These are phyloP conservation scores for Stenogyne calaminthoides DNA, from an alignment of 305 asterid genomes.

Conservation along the genomic window DNA sequence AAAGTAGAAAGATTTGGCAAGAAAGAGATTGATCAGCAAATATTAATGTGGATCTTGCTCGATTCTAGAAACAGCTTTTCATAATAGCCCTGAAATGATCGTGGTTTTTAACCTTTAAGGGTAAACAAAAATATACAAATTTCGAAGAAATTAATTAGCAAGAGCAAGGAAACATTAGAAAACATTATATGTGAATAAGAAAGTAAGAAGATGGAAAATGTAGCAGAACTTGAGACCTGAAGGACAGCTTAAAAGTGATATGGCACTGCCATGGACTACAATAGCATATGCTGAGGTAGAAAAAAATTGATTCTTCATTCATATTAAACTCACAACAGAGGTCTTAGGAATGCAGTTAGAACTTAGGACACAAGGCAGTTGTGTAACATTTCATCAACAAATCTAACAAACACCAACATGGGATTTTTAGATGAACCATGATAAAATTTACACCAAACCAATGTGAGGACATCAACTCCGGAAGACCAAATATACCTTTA, in stretches of 20 bases:
- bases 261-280: not conserved
- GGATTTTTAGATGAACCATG: not conserved
- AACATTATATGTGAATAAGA: not conserved
- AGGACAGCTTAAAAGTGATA: not conserved
- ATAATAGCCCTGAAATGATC: not conserved
- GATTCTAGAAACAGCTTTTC: not conserved
- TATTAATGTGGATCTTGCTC: slow-evolving; percentile 15
- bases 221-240: not conserved
- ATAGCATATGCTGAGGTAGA: not conserved
- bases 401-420: not conserved
- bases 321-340: slow-evolving; percentile 2
- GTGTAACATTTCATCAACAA: not conserved
- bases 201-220: not conserved
- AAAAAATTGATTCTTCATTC: not conserved
- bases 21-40: not conserved
- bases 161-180: not conserved
- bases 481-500: slow-evolving; percentile 61
- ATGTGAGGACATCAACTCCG: not conserved
- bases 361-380: not conserved
- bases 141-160: not conserved
- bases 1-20: not conserved
- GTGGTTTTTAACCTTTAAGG: not conserved
- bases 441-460: slow-evolving; percentile 9
- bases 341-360: not conserved
- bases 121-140: not conserved